Percentiles rank a stretch among this genome's conserved stretches.
Conservation (phyloP, 2,329 filamentous ascomycete species). For the Akanthomyces muscarius region DNA sequence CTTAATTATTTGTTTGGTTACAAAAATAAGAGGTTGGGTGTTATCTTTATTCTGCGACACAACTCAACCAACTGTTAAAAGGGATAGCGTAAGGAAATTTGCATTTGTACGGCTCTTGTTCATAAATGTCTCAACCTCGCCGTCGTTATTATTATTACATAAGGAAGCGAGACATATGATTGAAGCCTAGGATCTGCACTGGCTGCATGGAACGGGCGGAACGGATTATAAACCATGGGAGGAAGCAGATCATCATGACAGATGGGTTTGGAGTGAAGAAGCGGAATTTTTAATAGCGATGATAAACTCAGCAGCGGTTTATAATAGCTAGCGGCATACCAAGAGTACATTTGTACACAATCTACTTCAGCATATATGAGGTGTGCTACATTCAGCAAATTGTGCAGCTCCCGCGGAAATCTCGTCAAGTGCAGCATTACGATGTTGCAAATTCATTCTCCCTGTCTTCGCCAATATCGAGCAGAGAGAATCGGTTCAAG, state of each 20-base stretch:
- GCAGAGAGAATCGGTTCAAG: constrained; percentile 8
- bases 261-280: neutral
- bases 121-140: neutral
- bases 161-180: neutral
- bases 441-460: neutral
- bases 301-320: neutral
- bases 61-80: neutral
- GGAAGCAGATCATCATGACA: neutral
- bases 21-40: neutral
- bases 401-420: neutral
- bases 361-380: neutral
- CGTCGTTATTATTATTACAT: constrained; percentile 2
- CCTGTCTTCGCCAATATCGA: neutral
- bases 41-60: constrained; percentile 2
- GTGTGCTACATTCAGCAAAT: neutral
- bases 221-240: constrained; percentile 7
- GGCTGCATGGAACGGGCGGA: constrained; percentile 1
- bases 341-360: constrained; percentile 6
- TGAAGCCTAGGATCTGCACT: neutral
- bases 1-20: neutral
- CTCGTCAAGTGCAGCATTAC: neutral
- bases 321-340: constrained; percentile 7
- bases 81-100: constrained; percentile 3
- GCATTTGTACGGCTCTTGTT: constrained; percentile 3
- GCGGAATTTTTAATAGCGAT: constrained; percentile 3